Base-by-base conservation (phyloP, 495 filamentous ascomycete species). In the Tuber calosporum region DNA sequence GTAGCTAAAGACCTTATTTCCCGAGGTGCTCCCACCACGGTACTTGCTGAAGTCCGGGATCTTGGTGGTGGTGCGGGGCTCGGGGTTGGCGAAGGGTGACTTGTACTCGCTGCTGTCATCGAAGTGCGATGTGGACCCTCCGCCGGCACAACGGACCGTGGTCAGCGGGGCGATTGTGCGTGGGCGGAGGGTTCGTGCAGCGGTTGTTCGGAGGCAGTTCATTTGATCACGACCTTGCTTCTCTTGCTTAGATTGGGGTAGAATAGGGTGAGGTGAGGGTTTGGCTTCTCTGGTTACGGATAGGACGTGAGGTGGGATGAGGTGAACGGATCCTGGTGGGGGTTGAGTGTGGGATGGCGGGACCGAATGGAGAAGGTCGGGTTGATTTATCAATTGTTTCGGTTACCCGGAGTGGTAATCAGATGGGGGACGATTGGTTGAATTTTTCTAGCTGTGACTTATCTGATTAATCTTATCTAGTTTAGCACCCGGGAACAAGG, bases 1-100 rank as follows among this genome's bases (percentile, higher is more conserved):
- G 88, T 99, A 99, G 79, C 88, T 88, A 85, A 97, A 96, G 79
- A 96, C 86, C 85, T 91, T 89, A 85, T 97, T 97, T 74, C 85
- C 84, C 81, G 86, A 87, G 72, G 88, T 82, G 75, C 83, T 85
- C 82, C 89, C 90, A 83, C 87, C 88, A 85, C 88, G 85, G 86
- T 99, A 99, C 82, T 94, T 90, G 83, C 86, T 86, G 84, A 96
- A 99, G 84, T 91, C 90, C 74, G 96, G 96, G 81, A 98, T 89
- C 83, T 92, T 91, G 82, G 86, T 85, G 73, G 90, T 90, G 41
- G 80, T 68, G 48, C 83, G 73, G 58, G 75, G 71, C 69, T 67
- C 68, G 0, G 76, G 71, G 40, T 74, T 70, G 73, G 76, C 75
- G 73, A 82, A 82, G 58, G 80, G 80, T n/a, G 74, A 77, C 70